Conservation (phyloP, 73 alveolate species). For the Paramecium tetraurelia region DNA sequence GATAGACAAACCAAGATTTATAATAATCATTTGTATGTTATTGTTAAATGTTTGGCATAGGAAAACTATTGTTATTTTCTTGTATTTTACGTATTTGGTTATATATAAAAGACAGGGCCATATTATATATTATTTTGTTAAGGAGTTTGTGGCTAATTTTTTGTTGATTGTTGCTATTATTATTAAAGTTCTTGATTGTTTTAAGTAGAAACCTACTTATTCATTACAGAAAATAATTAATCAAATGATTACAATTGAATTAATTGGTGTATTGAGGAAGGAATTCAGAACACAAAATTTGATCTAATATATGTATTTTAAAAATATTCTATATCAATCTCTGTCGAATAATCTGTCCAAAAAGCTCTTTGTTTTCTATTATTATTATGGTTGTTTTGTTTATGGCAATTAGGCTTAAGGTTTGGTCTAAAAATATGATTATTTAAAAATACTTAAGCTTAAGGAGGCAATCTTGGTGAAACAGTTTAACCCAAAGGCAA, state of each 20-base stretch:
- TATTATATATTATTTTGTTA: not conserved
- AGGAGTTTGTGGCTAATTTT: not conserved
- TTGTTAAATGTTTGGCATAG: not conserved
- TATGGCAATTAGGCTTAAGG: not conserved
- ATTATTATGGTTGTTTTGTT: not conserved
- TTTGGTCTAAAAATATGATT: not conserved
- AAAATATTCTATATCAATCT: not conserved
- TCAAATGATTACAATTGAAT: not conserved
- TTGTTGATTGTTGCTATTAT: not conserved
- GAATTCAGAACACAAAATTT: not conserved
- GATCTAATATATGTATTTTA: not conserved
- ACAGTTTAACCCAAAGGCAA: slow-evolving; percentile 11
- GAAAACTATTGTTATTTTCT: not conserved
- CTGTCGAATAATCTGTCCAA: slow-evolving; percentile 37
- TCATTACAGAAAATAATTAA: not conserved
- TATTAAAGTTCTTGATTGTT: not conserved
- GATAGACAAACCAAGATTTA: not conserved
- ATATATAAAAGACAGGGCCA: not conserved
- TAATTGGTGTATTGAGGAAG: not conserved
- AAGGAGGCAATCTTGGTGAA: not conserved
- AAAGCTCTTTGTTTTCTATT: not conserved
- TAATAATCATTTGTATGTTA: not conserved
- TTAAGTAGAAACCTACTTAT: not conserved
- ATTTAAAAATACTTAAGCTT: not conserved
- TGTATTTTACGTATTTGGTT: not conserved